Evolutionary conservation across 106 monocot species (phyloP).

Genomic region (Allium cepa): DNA sequence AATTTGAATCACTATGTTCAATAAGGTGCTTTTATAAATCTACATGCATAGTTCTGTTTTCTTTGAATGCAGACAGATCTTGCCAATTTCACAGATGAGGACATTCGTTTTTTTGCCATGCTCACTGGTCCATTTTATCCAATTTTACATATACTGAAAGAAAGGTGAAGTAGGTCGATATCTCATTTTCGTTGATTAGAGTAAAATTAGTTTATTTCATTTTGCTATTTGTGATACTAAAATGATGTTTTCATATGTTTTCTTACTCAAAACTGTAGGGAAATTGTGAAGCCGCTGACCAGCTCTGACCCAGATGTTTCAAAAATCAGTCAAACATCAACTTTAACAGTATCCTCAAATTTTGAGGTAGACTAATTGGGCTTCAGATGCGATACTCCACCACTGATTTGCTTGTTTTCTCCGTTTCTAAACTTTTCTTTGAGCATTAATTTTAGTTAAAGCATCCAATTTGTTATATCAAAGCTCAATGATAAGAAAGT

Average conservation of each 20-base stretch:
- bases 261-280: conserved; percentile 37
- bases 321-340: conserved; percentile 40
- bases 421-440: background rate
- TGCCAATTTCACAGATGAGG: conserved; percentile 53
- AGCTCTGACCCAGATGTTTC: conserved; percentile 48
- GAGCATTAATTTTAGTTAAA: too few relatives aligned
- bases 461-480: too few relatives aligned
- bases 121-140: conserved; percentile 97
- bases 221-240: conserved; percentile 1
- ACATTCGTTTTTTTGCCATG: conserved; percentile 79
- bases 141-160: conserved; percentile 59
- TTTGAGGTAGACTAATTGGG: conserved; percentile 54
- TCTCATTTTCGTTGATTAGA: background rate
- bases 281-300: conserved; percentile 28
- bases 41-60: background rate
- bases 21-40: background rate
- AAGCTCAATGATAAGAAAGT: too few relatives aligned
- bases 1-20: background rate
- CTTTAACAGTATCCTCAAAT: conserved; percentile 79
- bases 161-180: conserved; percentile 41
- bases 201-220: background rate
- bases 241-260: background rate
- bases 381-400: background rate
- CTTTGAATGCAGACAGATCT: conserved; percentile 63
- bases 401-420: background rate